These are phyloP conservation scores for Ustilago crameri DNA, from an alignment of 1,284 basidiomycete species.

Conservation along the genomic window DNA sequence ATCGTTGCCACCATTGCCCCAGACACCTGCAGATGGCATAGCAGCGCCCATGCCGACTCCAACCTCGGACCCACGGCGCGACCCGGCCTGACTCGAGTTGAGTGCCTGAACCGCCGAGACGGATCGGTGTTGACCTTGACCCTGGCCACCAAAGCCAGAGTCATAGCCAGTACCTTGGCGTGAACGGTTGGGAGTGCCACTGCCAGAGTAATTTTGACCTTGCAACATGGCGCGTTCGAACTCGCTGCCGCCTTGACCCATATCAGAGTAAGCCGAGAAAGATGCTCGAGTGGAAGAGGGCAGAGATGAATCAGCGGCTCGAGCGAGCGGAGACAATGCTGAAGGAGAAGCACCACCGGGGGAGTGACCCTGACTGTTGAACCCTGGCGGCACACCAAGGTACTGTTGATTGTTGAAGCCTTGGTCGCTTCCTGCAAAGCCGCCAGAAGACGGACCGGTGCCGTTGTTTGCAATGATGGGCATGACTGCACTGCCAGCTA, in stretches of 20 bases:
- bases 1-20: conserved; percentile 16
- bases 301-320: conserved; percentile 10
- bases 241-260: conserved; percentile 8
- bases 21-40: conserved; percentile 8
- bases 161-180: conserved; percentile 20
- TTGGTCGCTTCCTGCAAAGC: conserved; percentile 6
- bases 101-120: conserved; percentile 33
- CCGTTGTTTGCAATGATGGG: conserved; percentile 16
- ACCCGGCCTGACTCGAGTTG: conserved; percentile 10
- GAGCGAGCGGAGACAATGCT: conserved; percentile 10
- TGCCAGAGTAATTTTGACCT: conserved; percentile 9
- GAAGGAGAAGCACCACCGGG: conserved; percentile 26
- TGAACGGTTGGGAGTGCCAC: conserved; percentile 15
- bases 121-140: conserved; percentile 22
- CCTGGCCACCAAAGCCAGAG: conserved; percentile 7
- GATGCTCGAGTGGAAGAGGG: conserved; percentile 16
- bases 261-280: conserved; percentile 22
- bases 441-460: conserved; percentile 2
- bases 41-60: conserved; percentile 10
- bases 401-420: conserved; percentile 7
- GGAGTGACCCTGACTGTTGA: conserved; percentile 3
- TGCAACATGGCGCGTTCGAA: conserved; percentile 39
- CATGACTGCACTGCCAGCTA: conserved; percentile 38
- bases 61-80: conserved; percentile 35
- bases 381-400: conserved; percentile 26